Base-by-base conservation (phyloP, 495 filamentous ascomycete species). In the Cairneyella variabilis region DNA sequence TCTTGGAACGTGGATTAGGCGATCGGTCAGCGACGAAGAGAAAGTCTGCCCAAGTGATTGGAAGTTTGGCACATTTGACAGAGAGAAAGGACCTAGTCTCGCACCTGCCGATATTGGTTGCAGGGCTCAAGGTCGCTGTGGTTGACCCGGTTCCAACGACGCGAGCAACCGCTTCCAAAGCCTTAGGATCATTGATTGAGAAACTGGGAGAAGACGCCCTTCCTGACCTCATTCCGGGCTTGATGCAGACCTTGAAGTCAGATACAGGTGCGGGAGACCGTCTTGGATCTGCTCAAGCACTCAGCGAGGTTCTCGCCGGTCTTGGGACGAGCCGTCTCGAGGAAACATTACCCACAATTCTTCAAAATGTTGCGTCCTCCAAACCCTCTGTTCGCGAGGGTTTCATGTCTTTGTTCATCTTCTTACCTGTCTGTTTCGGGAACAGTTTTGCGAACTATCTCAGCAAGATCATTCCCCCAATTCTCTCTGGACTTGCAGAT, bases 391-490 rank as follows among this genome's bases (percentile, higher is more conserved):
- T 97, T 53, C 84, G 93, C 54, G 93, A 98, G 76, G 93, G 93
- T 30, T 98, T 97, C 76, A 98, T 98, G 93, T 96, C 93, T 23
- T 79, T 98, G 36, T 98, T 98, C 71, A 97, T 98, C 58, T 98
- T 95, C 77, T 82, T 98, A 70, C 93, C 93, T 16, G 95, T 95
- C 51, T 98, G 93, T 70, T 98, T 98, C 65, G 93, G 93, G 59
- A 97, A 97, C 76, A 95, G 91, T 72, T 98, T 98, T 66, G 89
- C 93, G 56, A 85, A 88, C 63, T 98, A 98, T 64, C 86, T 98
- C 46, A 88, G 84, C 76, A 89, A 84, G 64, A 96, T 98, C 62
- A 97, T 98, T 64, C 93, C 93, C 2, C 91, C 93, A 3, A 97
- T 98, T 61, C 77, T 98, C 54, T 83, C 89, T 40, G 95, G 95